A percentile compares a stretch with the other conserved stretches of the same genome.
Conservation (phyloP, 75 land plant genomes). For the Pinus tabuliformis region DNA sequence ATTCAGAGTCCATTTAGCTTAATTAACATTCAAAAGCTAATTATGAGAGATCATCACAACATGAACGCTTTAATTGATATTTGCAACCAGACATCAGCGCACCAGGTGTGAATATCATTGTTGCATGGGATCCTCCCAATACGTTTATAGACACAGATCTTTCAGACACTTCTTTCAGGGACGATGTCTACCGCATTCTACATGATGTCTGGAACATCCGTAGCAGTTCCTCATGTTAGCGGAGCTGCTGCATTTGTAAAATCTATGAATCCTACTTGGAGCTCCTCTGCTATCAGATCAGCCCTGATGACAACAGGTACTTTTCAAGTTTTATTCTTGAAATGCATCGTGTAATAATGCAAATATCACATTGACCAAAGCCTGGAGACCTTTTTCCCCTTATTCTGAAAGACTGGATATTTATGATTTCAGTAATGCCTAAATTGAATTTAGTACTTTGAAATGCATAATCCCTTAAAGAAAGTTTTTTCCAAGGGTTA, state of each 20-base stretch:
- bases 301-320: slow-evolving; percentile 8
- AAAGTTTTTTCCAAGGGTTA: no score
- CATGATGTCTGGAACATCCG: slow-evolving; percentile 6
- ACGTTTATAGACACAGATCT: no score
- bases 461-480: no score
- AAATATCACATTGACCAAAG: no score
- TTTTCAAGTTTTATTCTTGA: not conserved
- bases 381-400: no score
- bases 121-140: not conserved
- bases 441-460: no score
- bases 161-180: not conserved
- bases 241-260: slow-evolving; percentile 2
- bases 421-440: no score
- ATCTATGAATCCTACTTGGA: slow-evolving; percentile 2
- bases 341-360: no score
- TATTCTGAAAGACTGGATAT: no score
- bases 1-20: no score
- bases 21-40: no score
- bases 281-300: not conserved
- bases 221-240: not conserved
- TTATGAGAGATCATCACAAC: no score
- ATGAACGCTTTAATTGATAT: not conserved
- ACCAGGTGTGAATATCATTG: not conserved
- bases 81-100: slow-evolving; percentile 14
- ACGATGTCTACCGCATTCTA: not conserved